These are phyloP conservation scores for Tricholoma furcatifolium DNA, from an alignment of 768 basidiomycete species.

Conservation along the genomic window DNA sequence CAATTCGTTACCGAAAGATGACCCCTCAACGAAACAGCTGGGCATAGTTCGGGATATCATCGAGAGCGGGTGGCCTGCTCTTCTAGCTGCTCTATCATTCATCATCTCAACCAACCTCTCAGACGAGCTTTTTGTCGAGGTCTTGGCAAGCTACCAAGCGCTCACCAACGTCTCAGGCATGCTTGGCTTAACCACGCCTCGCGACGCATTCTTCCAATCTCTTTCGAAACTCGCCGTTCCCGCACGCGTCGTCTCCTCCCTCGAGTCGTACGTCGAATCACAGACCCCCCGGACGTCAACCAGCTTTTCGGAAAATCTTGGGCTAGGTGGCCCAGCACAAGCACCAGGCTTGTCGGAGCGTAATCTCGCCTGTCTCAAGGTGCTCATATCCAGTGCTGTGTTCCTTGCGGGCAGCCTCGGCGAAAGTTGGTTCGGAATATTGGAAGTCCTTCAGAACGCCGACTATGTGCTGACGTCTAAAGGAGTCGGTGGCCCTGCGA, in stretches of 20 bases:
- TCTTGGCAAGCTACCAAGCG: constrained; percentile 77
- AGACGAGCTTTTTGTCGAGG: constrained; percentile 88
- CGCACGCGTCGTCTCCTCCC: constrained; percentile 78
- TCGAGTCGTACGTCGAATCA: constrained; percentile 57
- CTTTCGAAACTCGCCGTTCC: constrained; percentile 95
- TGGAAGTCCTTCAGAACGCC: constrained; percentile 92
- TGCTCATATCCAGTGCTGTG: constrained; percentile 71
- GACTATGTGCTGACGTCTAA: constrained; percentile 83
- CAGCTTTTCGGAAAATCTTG: constrained; percentile 66
- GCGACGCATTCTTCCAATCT: constrained; percentile 90
- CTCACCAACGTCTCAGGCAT: constrained; percentile 89
- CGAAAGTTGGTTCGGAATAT: constrained; percentile 88
- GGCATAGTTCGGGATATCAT: constrained; percentile 73
- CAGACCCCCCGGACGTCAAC: constrained; percentile 60
- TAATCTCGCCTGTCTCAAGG: constrained; percentile 89
- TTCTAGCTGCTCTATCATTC: constrained; percentile 88
- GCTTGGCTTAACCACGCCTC: constrained; percentile 80
- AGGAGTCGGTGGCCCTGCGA: constrained; percentile 33
- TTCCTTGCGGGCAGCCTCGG: constrained; percentile 85
- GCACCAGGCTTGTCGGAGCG: constrained; percentile 82
- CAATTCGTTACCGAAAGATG: constrained; percentile 44
- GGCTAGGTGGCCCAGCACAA: constrained; percentile 49
- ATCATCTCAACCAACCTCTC: constrained; percentile 89
- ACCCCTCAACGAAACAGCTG: constrained; percentile 57
- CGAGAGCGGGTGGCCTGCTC: constrained; percentile 87